Conservation (phyloP, 768 basidiomycete species). For the Austroboletus eburneus region DNA sequence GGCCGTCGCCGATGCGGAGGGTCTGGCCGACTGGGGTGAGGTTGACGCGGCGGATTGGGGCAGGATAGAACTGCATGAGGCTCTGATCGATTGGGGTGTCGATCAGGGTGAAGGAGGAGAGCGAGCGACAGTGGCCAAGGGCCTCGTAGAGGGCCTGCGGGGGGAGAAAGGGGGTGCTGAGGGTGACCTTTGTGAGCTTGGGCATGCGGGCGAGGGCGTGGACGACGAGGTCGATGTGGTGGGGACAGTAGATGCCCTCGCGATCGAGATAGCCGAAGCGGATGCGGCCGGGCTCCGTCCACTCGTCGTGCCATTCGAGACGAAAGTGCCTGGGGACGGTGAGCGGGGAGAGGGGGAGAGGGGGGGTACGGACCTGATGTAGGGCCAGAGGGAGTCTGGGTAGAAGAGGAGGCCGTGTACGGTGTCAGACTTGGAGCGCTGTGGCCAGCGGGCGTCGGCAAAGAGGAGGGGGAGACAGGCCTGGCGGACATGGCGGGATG, state of each 20-base stretch:
- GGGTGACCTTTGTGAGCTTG: constrained; percentile 25
- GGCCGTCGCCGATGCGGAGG: constrained; percentile 32
- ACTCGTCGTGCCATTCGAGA: constrained; percentile 35
- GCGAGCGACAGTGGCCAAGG: constrained; percentile 24
- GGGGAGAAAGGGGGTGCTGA: constrained; percentile 31
- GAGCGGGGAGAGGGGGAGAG: background rate
- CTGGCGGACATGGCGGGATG: constrained; percentile 24
- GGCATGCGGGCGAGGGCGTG: constrained; percentile 28
- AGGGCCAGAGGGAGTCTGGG: constrained; percentile 26
- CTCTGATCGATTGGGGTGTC: constrained; percentile 36
- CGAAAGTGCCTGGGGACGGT: constrained; percentile 24
- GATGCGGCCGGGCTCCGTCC: constrained; percentile 34
- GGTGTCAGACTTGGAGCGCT: constrained; percentile 25
- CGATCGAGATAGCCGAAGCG: constrained; percentile 31
- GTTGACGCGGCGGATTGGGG: constrained; percentile 22
- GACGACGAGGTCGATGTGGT: constrained; percentile 23
- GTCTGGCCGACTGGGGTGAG: constrained; percentile 33
- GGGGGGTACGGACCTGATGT: constrained; percentile 21
- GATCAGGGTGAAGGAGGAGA: constrained; percentile 25
- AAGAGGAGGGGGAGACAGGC: constrained; percentile 32
- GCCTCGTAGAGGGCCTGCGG: constrained; percentile 28
- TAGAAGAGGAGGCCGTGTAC: constrained; percentile 26
- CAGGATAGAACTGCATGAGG: constrained; percentile 28
- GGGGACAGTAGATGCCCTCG: constrained; percentile 29
- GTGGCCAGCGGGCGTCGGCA: constrained; percentile 31